Evolutionary conservation across 2,329 filamentous ascomycete species (phyloP).

Genomic region (Sporothrix protearum): DNA sequence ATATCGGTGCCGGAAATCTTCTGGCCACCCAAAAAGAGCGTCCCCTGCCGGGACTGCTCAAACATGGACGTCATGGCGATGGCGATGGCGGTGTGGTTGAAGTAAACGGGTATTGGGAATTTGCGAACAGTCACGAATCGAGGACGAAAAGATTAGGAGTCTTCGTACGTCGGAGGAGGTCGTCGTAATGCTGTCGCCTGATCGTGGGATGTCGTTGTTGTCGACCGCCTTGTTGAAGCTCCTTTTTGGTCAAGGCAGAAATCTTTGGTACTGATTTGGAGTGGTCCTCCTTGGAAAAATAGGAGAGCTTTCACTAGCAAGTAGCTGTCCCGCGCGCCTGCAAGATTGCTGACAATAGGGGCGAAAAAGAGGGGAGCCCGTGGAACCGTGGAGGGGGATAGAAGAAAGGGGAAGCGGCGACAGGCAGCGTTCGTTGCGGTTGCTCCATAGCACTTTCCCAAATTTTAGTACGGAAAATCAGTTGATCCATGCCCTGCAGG

Average conservation of each 20-base stretch:
- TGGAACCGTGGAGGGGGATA: conserved; percentile 13
- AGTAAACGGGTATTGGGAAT: not conserved
- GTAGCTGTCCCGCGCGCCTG: conserved; percentile 2
- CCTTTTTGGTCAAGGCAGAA: conserved; percentile 23
- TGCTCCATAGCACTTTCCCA: conserved; percentile 7
- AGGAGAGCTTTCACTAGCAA: conserved; percentile 18
- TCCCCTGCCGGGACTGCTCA: conserved; percentile 91
- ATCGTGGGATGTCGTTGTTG: not conserved
- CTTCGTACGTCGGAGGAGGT: not conserved
- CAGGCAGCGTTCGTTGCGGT: not conserved
- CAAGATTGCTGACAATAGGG: conserved; percentile 16
- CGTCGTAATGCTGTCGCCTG: conserved; percentile 7
- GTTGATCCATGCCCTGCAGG: conserved; percentile 28
- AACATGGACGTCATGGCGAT: conserved; percentile 95
- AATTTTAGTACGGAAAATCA: conserved; percentile 26
- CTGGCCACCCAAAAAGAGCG: conserved; percentile 91
- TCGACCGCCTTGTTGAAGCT: conserved; percentile 12
- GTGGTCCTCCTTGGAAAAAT: conserved; percentile 19
- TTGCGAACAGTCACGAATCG: not conserved
- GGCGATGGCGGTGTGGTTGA: conserved; percentile 23
- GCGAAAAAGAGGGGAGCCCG: conserved; percentile 18
- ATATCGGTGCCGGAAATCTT: conserved; percentile 98
- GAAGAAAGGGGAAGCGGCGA: conserved; percentile 10
- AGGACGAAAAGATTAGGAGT: not conserved
- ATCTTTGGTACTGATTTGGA: conserved; percentile 16